phyloP scores from a whole-genome alignment of 1,284 basidiomycete genomes.

The Ceratobasidium sp. region DNA sequence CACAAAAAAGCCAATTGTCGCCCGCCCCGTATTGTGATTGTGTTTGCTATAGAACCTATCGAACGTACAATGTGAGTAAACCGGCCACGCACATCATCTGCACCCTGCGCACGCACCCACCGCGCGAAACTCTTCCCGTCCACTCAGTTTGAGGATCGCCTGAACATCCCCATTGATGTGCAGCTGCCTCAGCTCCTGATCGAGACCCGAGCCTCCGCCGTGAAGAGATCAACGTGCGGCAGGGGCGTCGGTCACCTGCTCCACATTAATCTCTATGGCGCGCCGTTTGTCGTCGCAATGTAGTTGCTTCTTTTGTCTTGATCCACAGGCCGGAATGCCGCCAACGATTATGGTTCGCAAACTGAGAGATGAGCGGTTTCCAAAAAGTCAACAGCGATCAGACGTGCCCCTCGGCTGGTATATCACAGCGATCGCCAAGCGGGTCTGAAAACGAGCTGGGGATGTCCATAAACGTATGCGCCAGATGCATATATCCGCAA shows the following conservation, averaged over 20 bases:
- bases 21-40: conserved; percentile 1
- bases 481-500: conserved; percentile 1
- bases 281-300: neutral
- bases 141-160: conserved; percentile 2
- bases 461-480: neutral
- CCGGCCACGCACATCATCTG: conserved; percentile 35
- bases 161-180: conserved; percentile 33
- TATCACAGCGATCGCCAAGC: neutral
- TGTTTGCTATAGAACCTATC: conserved; percentile 1
- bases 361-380: neutral
- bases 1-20: conserved; percentile 35
- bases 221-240: conserved; percentile 10
- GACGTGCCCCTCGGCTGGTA: neutral
- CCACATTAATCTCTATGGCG: neutral
- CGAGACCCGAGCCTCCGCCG: conserved; percentile 24
- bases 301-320: conserved; percentile 4
- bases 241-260: conserved; percentile 24
- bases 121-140: conserved; percentile 16
- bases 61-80: conserved; percentile 35
- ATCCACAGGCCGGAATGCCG: neutral
- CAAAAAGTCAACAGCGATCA: neutral
- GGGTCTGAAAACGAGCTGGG: neutral
- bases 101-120: conserved; percentile 33
- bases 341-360: conserved; percentile 8
- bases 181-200: conserved; percentile 19